Evolutionary conservation across 352 stramenopile species (phyloP), one percentile per base, ranked within the genome.

Genomic region (Pythium dissotocum): DNA sequence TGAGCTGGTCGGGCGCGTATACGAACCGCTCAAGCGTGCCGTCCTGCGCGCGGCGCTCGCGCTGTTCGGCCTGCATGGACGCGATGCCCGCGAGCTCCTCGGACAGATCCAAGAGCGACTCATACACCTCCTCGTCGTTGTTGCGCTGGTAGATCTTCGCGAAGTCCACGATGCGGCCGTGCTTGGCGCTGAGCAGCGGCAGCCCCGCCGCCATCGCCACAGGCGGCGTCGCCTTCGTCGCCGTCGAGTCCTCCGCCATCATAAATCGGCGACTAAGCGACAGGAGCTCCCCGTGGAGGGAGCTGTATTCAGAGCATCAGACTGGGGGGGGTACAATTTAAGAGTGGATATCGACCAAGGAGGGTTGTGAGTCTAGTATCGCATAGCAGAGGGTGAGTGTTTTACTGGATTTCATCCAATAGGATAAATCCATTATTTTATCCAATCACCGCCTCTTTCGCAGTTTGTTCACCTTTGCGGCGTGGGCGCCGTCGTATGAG

Each of bases 71-170:
- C 21, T 63, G 54, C 28, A 57, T 35, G 26, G 70, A 69, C 38
- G 73, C 67, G n/a, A 87, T 76, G 33, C 75, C 62, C 35, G 76
- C 72, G n/a, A 93, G 71, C 63, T 91, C 82, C 59, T 90, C 77
- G 18, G 72, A 72, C 21, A 91, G 69, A n/a, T 80, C 70, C 16
- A 66, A 65, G 7, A 93, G 70, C 62, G 83, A 84, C 33, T 80
- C 72, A 54, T 82, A 69, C 9, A 80, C 67, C 33, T 92, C 80
- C 18, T 78, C 73, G 26, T 88, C 79, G 32, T 79, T 81, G 32
- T 66, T 78, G 63, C 83, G 83, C 61, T 80, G 77, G 73, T 94
- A 92, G 71, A 94, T 72, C 52, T 77, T 75, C 6, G 82, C 71
- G 55, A 94, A 94, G 52, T 85, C 63, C n/a, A 85, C 65, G 44